These are phyloP conservation scores for Tuber calosporum DNA, from an alignment of 495 filamentous ascomycete genomes.

Conservation along the genomic window DNA sequence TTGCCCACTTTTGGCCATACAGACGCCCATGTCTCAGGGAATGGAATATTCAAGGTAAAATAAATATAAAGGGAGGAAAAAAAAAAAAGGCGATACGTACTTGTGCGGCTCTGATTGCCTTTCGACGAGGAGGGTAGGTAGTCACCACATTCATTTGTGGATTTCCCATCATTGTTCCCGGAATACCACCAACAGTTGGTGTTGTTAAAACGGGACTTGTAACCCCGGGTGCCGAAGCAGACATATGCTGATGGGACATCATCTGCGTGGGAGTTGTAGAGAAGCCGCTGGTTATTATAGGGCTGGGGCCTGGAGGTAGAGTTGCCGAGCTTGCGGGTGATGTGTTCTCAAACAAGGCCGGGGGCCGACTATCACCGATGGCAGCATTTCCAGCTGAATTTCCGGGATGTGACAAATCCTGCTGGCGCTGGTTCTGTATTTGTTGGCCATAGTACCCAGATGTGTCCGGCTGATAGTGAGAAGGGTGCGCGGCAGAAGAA, in stretches of 20 bases:
- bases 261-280: slow-evolving; percentile 22
- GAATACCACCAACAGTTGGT: slow-evolving; percentile 20
- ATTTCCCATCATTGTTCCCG: slow-evolving; percentile 32
- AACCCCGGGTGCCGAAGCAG: slow-evolving; percentile 23
- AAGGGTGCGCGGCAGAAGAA: slow-evolving; percentile 20
- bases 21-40: neutral
- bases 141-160: slow-evolving; percentile 38
- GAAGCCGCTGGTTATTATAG: slow-evolving; percentile 33
- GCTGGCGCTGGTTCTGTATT: slow-evolving; percentile 10
- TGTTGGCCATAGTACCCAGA: slow-evolving; percentile 27
- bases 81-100: slow-evolving; percentile 27
- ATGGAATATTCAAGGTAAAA: slow-evolving; percentile 6
- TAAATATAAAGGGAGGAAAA: neutral
- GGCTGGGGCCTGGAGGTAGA: slow-evolving; percentile 30
- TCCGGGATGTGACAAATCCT: neutral
- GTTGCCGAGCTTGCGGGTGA: slow-evolving; percentile 30
- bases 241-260: slow-evolving; percentile 31
- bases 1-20: neutral
- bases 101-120: slow-evolving; percentile 42
- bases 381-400: neutral
- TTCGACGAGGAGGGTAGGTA: slow-evolving; percentile 41
- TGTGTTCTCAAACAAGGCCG: slow-evolving; percentile 26
- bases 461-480: slow-evolving; percentile 26
- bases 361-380: slow-evolving; percentile 25
- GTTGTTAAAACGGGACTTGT: slow-evolving; percentile 29